Evolutionary conservation across 441 rosid species (phyloP).

Genomic region (Adansonia rubrostipa): DNA sequence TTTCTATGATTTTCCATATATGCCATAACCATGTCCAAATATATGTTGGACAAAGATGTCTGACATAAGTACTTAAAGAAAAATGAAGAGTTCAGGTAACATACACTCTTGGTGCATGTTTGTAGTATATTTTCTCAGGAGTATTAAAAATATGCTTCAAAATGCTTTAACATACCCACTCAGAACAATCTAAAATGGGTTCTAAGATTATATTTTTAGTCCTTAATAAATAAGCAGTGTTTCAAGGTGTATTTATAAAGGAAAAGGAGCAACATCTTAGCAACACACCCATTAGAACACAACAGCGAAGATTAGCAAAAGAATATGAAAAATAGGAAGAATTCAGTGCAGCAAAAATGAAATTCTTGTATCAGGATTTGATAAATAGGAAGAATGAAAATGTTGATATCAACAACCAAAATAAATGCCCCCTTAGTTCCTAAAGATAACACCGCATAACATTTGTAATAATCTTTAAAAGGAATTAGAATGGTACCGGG

Average conservation of each 20-base stretch:
- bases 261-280: neutral
- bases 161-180: neutral
- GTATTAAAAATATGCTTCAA: neutral
- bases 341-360: too few relatives aligned
- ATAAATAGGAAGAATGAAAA: neutral
- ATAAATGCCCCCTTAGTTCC: neutral
- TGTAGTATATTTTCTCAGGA: neutral
- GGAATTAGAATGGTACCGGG: slow-evolving; percentile 61
- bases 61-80: neutral
- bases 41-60: neutral
- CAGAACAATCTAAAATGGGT: neutral
- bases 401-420: neutral
- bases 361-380: too few relatives aligned
- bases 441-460: neutral
- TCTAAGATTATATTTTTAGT: neutral
- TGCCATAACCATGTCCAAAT: neutral
- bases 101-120: neutral
- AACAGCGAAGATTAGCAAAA: neutral
- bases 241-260: neutral
- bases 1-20: neutral
- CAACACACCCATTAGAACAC: neutral
- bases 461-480: slow-evolving; percentile 5
- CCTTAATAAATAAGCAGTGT: neutral
- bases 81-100: neutral
- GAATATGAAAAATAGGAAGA: neutral